Base-by-base conservation (phyloP, 2,329 filamentous ascomycete species). In the Nemania sp. region DNA sequence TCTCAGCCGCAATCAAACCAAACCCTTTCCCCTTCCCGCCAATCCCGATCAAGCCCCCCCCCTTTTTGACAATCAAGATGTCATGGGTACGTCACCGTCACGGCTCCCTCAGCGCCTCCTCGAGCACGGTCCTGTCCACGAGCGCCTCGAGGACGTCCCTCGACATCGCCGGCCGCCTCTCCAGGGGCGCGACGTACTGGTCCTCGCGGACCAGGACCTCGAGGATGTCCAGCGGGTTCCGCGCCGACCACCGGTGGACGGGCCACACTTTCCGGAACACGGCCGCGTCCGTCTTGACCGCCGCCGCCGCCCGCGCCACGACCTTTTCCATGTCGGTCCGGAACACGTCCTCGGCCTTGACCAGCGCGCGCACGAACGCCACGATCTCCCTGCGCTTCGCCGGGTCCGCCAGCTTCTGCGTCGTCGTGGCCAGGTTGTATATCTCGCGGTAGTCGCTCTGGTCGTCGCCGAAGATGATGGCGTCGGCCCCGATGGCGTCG, bases 371-470 rank as follows among this genome's bases (percentile, higher is more conserved):
- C 51, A 76, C 49, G 51, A 72, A 76, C 5, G 53, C 61, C 17
- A 76, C 68, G 39, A 76, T 75, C 53, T 71, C 66, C 49, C 57
- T 59, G 21, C 73, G 65, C 59, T 63, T 71, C 12, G 54, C 58
- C 10, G 71, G 42, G 54, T 75, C 67, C 6, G 57, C 54, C 25
- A 75, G 67, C 66, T 73, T 74, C 56, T 74, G 68, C 12, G 65
- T 56, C 2, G 73, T 75, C 15, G 71, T 71, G 49, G 72, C 72
- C 32, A 75, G 60, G 45, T 68, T 73, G 63, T 74, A 75, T 15
- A 75, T 68, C 67, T 75, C 74, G 32, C 73, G 68, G 60, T 75
- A 75, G 5, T 69, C 54, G 1, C 68, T 67, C 46, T 65, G 62
- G 54, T 75, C 65, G 25, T 29, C 25, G 25, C 25, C 25, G 57